Percentiles rank a stretch among this genome's conserved stretches.
Evolutionary conservation across 306 rosid species (phyloP).

Genomic region (Trifolium subterraneum): DNA sequence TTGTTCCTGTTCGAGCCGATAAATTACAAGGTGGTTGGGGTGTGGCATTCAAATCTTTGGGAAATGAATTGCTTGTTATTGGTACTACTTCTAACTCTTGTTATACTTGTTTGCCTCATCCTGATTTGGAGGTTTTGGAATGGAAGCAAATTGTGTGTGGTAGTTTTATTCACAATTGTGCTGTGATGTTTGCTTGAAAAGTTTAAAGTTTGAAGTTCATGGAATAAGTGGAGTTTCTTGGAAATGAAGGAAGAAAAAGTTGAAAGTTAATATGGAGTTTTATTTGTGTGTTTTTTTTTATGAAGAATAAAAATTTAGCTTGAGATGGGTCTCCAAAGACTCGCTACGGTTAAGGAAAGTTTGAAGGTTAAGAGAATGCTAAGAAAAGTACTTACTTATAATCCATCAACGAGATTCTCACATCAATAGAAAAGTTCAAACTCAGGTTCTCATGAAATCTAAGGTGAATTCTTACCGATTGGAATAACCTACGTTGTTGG

Average conservation of each 20-base stretch:
- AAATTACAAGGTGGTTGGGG: constrained; percentile 71
- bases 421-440: neutral
- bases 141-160: constrained; percentile 67
- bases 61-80: constrained; percentile 71
- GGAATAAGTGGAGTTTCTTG: constrained; percentile 28
- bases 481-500: neutral
- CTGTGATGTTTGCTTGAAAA: constrained; percentile 72
- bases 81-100: constrained; percentile 48
- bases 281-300: neutral
- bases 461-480: neutral
- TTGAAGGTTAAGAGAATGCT: neutral
- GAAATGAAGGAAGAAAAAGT: neutral
- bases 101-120: constrained; percentile 69
- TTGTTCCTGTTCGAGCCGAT: constrained; percentile 68
- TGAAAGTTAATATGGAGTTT: neutral
- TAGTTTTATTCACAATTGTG: constrained; percentile 70
- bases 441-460: neutral
- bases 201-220: constrained; percentile 46
- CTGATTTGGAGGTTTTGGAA: constrained; percentile 50
- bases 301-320: neutral
- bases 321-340: neutral
- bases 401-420: neutral
- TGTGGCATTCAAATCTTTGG: constrained; percentile 83
- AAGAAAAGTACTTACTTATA: too few species aligned
- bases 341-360: neutral